Conservation (phyloP, 345 rosid genomes). For the Arabis alpina region DNA sequence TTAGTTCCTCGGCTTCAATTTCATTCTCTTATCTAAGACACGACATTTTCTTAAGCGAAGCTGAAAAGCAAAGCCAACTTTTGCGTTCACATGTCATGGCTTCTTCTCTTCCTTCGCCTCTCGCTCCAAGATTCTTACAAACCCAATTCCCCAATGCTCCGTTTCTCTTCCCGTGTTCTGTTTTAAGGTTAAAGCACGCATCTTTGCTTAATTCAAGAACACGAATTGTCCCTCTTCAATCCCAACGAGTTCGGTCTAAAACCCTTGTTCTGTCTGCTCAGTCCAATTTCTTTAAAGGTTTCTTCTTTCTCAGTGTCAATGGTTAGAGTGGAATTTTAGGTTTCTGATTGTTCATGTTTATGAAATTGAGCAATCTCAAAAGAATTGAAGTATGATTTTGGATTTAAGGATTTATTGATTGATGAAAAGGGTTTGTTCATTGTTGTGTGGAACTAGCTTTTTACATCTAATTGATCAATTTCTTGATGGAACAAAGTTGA, state of each 20-base stretch:
- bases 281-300: conserved; percentile 60
- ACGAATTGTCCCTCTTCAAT: conserved; percentile 28
- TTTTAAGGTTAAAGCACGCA: conserved; percentile 38
- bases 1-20: background rate
- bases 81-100: conserved; percentile 34
- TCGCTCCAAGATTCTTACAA: conserved; percentile 35
- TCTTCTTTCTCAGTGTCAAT: background rate
- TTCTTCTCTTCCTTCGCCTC: conserved; percentile 36
- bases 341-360: background rate
- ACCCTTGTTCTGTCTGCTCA: conserved; percentile 51
- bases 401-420: background rate
- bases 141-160: conserved; percentile 30
- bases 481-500: conserved; percentile 1
- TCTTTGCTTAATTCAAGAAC: conserved; percentile 29
- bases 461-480: background rate
- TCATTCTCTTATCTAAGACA: conserved; percentile 8
- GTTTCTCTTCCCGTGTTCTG: conserved; percentile 39
- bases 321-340: background rate
- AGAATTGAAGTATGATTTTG: conserved; percentile 5
- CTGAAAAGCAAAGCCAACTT: background rate
- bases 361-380: conserved; percentile 13
- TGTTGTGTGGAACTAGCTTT: background rate
- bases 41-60: background rate
- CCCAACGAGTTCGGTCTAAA: conserved; percentile 39
- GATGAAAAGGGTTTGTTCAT: background rate